Conservation (phyloP, 1,284 basidiomycete species). For the Cutaneotrichosporon sp. region DNA sequence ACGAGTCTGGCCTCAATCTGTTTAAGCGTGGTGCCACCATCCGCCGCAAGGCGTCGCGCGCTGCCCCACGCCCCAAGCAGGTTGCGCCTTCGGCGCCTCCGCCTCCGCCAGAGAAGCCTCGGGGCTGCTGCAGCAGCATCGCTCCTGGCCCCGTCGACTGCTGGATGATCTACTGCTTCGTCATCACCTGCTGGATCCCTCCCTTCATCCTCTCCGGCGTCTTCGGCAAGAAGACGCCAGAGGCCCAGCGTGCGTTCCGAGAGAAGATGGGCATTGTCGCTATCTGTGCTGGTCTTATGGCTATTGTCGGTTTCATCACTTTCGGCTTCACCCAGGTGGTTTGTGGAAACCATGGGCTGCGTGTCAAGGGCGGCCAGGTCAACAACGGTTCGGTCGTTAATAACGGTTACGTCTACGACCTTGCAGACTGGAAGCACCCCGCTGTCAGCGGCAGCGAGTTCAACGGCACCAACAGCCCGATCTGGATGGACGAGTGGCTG, state of each 20-base stretch:
- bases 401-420: slow-evolving; percentile 90
- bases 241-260: slow-evolving; percentile 90
- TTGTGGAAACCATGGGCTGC: slow-evolving; percentile 74
- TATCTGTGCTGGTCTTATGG: slow-evolving; percentile 80
- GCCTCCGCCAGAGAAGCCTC: slow-evolving; percentile 17
- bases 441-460: slow-evolving; percentile 61
- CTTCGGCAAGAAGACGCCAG: slow-evolving; percentile 79
- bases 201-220: slow-evolving; percentile 62
- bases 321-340: slow-evolving; percentile 98
- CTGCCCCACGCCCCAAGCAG: slow-evolving; percentile 47
- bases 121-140: slow-evolving; percentile 43
- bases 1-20: slow-evolving; percentile 79
- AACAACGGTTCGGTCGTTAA: slow-evolving; percentile 82
- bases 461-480: slow-evolving; percentile 75
- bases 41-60: slow-evolving; percentile 64
- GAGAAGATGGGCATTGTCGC: slow-evolving; percentile 94
- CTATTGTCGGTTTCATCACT: slow-evolving; percentile 91
- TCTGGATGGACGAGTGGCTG: slow-evolving; percentile 73
- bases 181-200: slow-evolving; percentile 82
- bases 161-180: slow-evolving; percentile 95
- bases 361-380: slow-evolving; percentile 75
- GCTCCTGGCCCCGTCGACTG: slow-evolving; percentile 82
- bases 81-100: slow-evolving; percentile 25
- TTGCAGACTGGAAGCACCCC: slow-evolving; percentile 82
- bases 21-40: slow-evolving; percentile 79